These are phyloP conservation scores for Suillus occidentalis DNA, from an alignment of 768 basidiomycete species.

Conservation along the genomic window DNA sequence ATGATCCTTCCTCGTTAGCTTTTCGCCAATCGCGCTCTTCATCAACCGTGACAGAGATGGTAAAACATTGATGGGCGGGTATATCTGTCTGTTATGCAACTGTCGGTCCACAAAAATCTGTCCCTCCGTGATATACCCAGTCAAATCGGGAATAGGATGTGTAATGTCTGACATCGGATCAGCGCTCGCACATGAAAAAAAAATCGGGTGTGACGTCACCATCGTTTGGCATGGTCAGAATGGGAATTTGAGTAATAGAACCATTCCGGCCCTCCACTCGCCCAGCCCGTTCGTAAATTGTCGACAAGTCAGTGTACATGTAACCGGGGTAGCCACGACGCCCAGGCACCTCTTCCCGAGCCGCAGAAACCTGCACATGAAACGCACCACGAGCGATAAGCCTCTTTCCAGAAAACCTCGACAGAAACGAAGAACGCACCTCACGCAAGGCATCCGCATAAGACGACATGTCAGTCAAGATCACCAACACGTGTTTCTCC, in stretches of 20 bases:
- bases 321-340: conserved; percentile 98
- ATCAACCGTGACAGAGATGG: conserved; percentile 98
- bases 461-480: conserved; percentile 98
- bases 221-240: conserved; percentile 99
- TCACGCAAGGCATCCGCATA: conserved; percentile 97
- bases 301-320: conserved; percentile 99
- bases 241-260: conserved; percentile 99
- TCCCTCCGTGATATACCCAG: conserved; percentile 99
- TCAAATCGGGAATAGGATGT: conserved; percentile 99
- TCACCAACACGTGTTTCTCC: conserved; percentile 99
- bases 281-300: conserved; percentile 98
- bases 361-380: conserved; percentile 73
- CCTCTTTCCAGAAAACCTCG: background rate
- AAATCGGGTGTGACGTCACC: conserved; percentile 50
- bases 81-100: conserved; percentile 94
- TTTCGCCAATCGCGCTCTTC: conserved; percentile 99
- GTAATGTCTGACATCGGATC: conserved; percentile 78
- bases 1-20: conserved; percentile 96
- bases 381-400: conserved; percentile 11
- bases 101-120: conserved; percentile 99
- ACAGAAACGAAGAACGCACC: conserved; percentile 43
- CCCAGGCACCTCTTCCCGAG: conserved; percentile 98
- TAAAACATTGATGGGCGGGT: conserved; percentile 98
- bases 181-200: conserved; percentile 21
- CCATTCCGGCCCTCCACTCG: conserved; percentile 97